Conservation (phyloP, 1,284 basidiomycete genomes). For the Trichosporon sp. region DNA sequence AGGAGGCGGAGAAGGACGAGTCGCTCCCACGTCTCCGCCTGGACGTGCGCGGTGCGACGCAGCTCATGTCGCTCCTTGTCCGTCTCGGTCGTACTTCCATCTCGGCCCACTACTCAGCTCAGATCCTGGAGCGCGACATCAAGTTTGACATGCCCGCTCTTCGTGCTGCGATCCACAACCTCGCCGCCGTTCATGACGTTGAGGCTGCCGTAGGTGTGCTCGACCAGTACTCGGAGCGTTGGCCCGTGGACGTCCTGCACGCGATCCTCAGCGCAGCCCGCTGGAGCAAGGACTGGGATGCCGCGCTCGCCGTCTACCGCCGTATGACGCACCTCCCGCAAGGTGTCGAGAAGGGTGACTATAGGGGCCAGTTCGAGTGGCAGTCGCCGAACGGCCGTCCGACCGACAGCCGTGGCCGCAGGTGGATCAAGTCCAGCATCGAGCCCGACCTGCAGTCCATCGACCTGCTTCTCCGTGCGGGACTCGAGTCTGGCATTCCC, state of each 20-base stretch:
- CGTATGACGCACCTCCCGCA: slow-evolving; percentile 38
- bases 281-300: slow-evolving; percentile 44
- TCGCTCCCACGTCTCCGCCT: slow-evolving; percentile 31
- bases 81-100: slow-evolving; percentile 25
- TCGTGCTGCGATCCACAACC: slow-evolving; percentile 23
- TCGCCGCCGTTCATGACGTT: slow-evolving; percentile 32
- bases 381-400: slow-evolving; percentile 32
- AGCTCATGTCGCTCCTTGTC: slow-evolving; percentile 33
- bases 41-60: slow-evolving; percentile 32
- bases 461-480: slow-evolving; percentile 39
- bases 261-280: slow-evolving; percentile 39
- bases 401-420: slow-evolving; percentile 30
- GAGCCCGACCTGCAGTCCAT: slow-evolving; percentile 34
- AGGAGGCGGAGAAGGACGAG: slow-evolving; percentile 12
- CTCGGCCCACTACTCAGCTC: slow-evolving; percentile 33
- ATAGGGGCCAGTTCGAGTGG: slow-evolving; percentile 24
- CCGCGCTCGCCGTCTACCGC: slow-evolving; percentile 39
- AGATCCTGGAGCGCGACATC: slow-evolving; percentile 31
- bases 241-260: slow-evolving; percentile 39
- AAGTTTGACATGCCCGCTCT: slow-evolving; percentile 32
- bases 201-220: slow-evolving; percentile 34
- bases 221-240: slow-evolving; percentile 39
- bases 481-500: slow-evolving; percentile 30
- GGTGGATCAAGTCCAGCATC: slow-evolving; percentile 28
- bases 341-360: slow-evolving; percentile 28